phyloP scores from a whole-genome alignment of 1,139 yeast genomes.

The Kurtzmaniella quercitrusa region DNA sequence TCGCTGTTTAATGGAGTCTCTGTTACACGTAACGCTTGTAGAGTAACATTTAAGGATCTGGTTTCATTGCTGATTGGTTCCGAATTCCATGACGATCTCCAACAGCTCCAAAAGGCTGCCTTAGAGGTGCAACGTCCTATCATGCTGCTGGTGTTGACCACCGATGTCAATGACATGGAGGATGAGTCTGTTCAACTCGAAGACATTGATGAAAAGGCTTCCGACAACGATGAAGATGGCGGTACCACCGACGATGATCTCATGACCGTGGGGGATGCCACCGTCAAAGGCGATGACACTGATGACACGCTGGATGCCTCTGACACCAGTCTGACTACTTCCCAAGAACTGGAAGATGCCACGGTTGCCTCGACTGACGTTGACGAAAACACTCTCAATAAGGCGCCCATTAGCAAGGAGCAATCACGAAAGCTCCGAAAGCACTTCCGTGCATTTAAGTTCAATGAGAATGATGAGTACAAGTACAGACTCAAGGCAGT shows the following conservation, averaged over 20 bases:
- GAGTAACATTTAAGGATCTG: conserved; percentile 59
- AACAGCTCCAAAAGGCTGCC: conserved; percentile 28
- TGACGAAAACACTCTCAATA: conserved; percentile 28
- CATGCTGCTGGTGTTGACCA: conserved; percentile 32
- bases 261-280: conserved; percentile 17
- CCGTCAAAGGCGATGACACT: conserved; percentile 15
- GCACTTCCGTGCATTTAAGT: conserved; percentile 38
- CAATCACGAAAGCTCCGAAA: conserved; percentile 35
- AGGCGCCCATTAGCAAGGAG: conserved; percentile 37
- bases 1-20: conserved; percentile 72
- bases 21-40: conserved; percentile 72
- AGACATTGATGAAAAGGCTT: conserved; percentile 38
- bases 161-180: conserved; percentile 41
- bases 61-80: conserved; percentile 50
- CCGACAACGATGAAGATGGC: conserved; percentile 18
- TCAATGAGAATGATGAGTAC: conserved; percentile 42
- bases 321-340: conserved; percentile 8
- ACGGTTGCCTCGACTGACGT: conserved; percentile 9
- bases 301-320: conserved; percentile 14
- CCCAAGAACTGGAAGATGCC: conserved; percentile 9
- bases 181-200: conserved; percentile 41
- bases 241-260: conserved; percentile 17
- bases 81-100: conserved; percentile 35
- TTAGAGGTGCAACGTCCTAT: conserved; percentile 12
- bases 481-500: conserved; percentile 65